Evolutionary conservation across 768 basidiomycete genomes (phyloP).

Genomic region (Lactarius indigo): DNA sequence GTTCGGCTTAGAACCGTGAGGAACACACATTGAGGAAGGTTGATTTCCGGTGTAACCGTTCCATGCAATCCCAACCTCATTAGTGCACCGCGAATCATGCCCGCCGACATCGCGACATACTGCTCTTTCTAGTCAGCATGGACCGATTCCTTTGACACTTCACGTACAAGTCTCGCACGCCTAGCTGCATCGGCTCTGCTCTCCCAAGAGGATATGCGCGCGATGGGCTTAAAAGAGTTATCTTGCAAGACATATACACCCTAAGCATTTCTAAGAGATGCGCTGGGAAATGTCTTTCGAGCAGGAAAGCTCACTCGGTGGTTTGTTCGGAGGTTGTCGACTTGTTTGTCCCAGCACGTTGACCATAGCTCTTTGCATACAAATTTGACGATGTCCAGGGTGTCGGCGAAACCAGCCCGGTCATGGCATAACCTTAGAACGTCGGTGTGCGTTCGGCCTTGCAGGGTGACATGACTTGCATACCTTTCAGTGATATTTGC

Average conservation of each 20-base stretch:
- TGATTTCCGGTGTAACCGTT: conserved; percentile 74
- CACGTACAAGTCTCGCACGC: conserved; percentile 64
- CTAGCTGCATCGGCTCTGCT: conserved; percentile 70
- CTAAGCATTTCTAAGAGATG: conserved; percentile 36
- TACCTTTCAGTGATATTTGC: conserved; percentile 84
- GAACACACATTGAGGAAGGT: conserved; percentile 79
- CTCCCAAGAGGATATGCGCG: conserved; percentile 76
- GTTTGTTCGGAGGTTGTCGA: conserved; percentile 93
- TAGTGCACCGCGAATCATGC: conserved; percentile 81
- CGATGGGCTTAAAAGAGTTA: conserved; percentile 81
- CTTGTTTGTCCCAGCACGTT: conserved; percentile 90
- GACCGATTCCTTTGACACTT: not conserved
- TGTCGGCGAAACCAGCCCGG: conserved; percentile 70
- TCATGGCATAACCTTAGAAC: conserved; percentile 66
- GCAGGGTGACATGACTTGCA: conserved; percentile 27
- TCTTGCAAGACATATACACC: conserved; percentile 94
- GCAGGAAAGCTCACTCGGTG: conserved; percentile 60
- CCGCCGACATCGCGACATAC: conserved; percentile 81
- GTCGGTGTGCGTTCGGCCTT: not conserved
- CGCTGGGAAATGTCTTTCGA: not conserved
- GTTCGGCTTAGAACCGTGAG: not conserved
- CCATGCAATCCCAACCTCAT: conserved; percentile 71
- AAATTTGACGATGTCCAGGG: conserved; percentile 90
- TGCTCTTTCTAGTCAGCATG: conserved; percentile 31
- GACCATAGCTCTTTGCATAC: conserved; percentile 96